Evolutionary conservation across 148 eudicot genomes (phyloP).

Genomic region (Rhododendron vialii): DNA sequence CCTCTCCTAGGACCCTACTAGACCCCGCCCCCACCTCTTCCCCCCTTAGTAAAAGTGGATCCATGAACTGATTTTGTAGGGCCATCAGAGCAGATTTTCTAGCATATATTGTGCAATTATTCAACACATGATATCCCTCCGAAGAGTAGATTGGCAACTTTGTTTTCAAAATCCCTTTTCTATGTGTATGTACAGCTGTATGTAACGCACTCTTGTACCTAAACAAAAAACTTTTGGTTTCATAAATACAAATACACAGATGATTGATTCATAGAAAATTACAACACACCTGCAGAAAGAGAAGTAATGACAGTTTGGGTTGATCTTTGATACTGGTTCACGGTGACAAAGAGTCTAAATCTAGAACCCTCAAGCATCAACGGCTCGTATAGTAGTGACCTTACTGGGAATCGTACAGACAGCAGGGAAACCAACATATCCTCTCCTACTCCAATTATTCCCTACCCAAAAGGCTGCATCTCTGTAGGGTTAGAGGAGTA

Average conservation of each 20-base stretch:
- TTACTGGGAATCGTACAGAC: not conserved
- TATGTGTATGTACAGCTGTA: not conserved
- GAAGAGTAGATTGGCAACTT: not conserved
- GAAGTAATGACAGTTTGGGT: not conserved
- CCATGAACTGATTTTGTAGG: not conserved
- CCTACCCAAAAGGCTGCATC: not conserved
- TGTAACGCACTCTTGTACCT: not conserved
- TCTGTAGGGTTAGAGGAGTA: not conserved
- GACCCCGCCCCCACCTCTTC: not conserved
- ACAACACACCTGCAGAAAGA: not conserved
- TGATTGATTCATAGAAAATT: not conserved
- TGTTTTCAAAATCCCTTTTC: not conserved
- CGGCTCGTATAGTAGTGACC: not conserved
- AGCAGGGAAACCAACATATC: not conserved
- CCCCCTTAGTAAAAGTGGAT: not conserved
- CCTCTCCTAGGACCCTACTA: not conserved
- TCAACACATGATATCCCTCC: not conserved
- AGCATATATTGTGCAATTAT: not conserved
- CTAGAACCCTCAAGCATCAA: not conserved
- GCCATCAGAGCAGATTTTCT: not conserved
- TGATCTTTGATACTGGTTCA: not conserved
- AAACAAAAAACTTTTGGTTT: not conserved
- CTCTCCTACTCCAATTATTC: not conserved
- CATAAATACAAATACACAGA: not conserved
- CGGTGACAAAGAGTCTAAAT: not conserved